Evolutionary conservation across 306 rosid genomes (phyloP).

Genomic region (Acacia confusa): DNA sequence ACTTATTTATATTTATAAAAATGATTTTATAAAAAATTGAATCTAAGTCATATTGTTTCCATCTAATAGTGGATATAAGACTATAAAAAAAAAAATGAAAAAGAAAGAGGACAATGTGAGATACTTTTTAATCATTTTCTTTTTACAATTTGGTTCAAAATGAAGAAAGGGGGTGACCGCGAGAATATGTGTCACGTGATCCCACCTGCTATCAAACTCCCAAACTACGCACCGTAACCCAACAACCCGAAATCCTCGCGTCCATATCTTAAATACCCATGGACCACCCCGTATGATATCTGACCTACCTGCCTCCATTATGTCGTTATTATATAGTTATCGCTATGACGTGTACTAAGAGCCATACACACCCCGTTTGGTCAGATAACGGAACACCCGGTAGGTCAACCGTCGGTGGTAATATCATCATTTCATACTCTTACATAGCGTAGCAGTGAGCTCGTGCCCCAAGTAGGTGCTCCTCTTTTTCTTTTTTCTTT

Average conservation of each 20-base stretch:
- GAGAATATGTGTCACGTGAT: background rate
- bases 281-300: constrained; percentile 29
- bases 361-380: constrained; percentile 16
- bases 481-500: background rate
- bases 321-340: background rate
- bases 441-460: background rate
- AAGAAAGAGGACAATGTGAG: too few species aligned
- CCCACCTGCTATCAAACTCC: background rate
- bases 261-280: background rate
- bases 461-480: background rate
- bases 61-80: too few species aligned
- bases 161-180: background rate
- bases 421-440: background rate
- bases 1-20: too few species aligned
- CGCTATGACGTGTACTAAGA: background rate
- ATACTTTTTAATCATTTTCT: too few species aligned
- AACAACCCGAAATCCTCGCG: background rate
- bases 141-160: background rate
- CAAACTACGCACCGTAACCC: background rate
- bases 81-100: too few species aligned
- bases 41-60: too few species aligned
- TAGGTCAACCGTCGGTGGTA: constrained; percentile 49
- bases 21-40: too few species aligned
- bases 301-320: background rate
- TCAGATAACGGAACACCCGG: constrained; percentile 27